Conservation (phyloP, 352 stramenopile species). For the Globisporangium splendens region DNA sequence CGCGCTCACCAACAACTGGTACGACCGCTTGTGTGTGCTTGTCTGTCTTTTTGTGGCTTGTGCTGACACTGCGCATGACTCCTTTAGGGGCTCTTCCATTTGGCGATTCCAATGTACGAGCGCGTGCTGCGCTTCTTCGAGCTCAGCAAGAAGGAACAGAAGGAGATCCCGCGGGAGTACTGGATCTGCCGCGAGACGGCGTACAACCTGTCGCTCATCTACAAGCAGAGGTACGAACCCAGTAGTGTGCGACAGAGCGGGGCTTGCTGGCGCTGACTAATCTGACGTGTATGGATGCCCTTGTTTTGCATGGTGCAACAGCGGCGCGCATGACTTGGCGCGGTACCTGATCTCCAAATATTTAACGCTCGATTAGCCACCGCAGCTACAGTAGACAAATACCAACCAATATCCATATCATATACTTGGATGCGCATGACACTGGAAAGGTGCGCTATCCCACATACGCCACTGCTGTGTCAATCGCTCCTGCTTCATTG, state of each 20-base stretch:
- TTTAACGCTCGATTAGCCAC: slow-evolving; percentile 56
- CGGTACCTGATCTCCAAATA: slow-evolving; percentile 79
- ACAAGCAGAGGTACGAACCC: slow-evolving; percentile 68
- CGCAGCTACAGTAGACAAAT: not conserved
- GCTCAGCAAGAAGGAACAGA: slow-evolving; percentile 38
- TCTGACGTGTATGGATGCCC: not conserved
- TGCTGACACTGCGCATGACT: slow-evolving; percentile 2
- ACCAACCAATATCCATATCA: not conserved
- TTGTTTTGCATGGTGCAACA: slow-evolving; percentile 16
- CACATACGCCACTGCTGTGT: no score
- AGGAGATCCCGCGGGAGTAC: slow-evolving; percentile 58
- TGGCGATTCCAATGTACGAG: slow-evolving; percentile 87
- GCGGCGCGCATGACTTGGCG: slow-evolving; percentile 71
- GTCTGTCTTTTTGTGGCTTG: not conserved
- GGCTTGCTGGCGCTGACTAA: not conserved
- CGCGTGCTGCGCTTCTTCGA: slow-evolving; percentile 80
- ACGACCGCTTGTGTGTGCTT: slow-evolving; percentile 14
- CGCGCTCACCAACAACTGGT: slow-evolving; percentile 85
- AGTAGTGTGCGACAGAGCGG: not conserved
- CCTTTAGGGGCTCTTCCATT: slow-evolving; percentile 71
- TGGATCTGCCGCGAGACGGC: slow-evolving; percentile 76
- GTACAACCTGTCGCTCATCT: slow-evolving; percentile 88
- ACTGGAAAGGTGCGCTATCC: no score
- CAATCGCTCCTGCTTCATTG: no score
- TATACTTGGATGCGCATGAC: no score